A percentile compares a stretch with the other conserved stretches of the same genome.
Evolutionary conservation across 371 early-diverging fungal species (phyloP).

Genomic region (Mortierella sp.): DNA sequence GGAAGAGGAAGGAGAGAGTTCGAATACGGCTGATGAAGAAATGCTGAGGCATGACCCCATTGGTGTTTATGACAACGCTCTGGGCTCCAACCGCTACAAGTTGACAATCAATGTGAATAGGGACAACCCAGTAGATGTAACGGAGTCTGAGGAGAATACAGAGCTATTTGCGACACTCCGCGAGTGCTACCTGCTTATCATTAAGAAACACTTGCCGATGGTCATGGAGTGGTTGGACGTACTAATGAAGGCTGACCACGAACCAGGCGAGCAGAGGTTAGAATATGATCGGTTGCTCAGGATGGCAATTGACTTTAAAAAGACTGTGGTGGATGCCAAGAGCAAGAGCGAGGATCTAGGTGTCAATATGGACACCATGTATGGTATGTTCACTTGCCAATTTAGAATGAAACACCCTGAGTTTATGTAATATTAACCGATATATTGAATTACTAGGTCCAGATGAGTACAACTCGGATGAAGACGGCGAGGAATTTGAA

Average conservation of each 20-base stretch:
- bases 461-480: conserved; percentile 60
- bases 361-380: conserved; percentile 59
- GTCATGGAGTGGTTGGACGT: conserved; percentile 66
- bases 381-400: conserved; percentile 31
- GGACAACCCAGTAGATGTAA: conserved; percentile 62
- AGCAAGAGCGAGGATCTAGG: conserved; percentile 69
- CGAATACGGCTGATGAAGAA: conserved; percentile 4
- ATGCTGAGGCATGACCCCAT: conserved; percentile 28
- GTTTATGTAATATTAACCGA: not conserved
- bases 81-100: conserved; percentile 74
- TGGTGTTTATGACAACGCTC: conserved; percentile 59
- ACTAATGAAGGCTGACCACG: conserved; percentile 62
- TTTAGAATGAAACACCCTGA: not conserved
- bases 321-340: conserved; percentile 54
- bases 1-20: conserved; percentile 13
- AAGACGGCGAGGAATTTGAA: conserved; percentile 72
- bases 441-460: conserved; percentile 20
- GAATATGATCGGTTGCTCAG: conserved; percentile 57
- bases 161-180: conserved; percentile 73
- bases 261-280: conserved; percentile 19
- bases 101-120: conserved; percentile 69
- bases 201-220: conserved; percentile 60
- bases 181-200: conserved; percentile 66
- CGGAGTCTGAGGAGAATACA: conserved; percentile 70
- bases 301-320: conserved; percentile 59